Evolutionary conservation across 192 early-diverging fungal species (phyloP).

Genomic region (Mortierella hygrophila): DNA sequence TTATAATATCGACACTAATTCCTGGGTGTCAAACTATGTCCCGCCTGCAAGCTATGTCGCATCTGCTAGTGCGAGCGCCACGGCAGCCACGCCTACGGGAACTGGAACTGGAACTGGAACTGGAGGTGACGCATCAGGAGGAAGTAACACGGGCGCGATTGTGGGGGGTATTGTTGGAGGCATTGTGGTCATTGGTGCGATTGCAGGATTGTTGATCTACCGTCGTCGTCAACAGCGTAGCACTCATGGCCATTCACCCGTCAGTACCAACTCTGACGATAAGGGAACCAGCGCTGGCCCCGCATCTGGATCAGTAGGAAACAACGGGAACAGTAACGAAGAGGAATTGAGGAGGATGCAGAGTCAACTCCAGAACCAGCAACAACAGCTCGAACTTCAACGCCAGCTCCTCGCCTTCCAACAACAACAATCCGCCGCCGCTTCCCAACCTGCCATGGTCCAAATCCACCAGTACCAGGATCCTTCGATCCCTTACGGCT

Average conservation of each 20-base stretch:
- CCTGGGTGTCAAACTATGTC: conserved; percentile 16
- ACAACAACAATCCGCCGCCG: conserved; percentile 20
- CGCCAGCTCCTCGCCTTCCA: conserved; percentile 22
- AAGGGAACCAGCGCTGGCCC: background rate
- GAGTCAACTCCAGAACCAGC: conserved; percentile 21
- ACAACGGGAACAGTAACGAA: background rate
- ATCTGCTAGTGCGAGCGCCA: background rate
- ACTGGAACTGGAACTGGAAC: background rate
- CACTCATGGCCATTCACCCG: background rate
- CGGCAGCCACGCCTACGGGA: background rate
- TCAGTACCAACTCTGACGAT: background rate
- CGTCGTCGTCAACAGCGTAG: background rate
- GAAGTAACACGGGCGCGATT: background rate
- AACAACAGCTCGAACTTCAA: conserved; percentile 28
- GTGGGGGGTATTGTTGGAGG: background rate
- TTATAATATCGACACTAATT: conserved; percentile 16
- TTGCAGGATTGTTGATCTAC: conserved; percentile 14
- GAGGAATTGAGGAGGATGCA: background rate
- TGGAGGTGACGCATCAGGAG: background rate
- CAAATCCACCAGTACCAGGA: background rate
- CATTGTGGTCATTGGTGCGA: conserved; percentile 13
- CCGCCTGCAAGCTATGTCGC: conserved; percentile 9
- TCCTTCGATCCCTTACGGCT: background rate
- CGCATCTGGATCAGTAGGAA: background rate
- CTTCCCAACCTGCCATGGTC: background rate